Conservation (phyloP, 768 basidiomycete species). For the Collybia sordida region DNA sequence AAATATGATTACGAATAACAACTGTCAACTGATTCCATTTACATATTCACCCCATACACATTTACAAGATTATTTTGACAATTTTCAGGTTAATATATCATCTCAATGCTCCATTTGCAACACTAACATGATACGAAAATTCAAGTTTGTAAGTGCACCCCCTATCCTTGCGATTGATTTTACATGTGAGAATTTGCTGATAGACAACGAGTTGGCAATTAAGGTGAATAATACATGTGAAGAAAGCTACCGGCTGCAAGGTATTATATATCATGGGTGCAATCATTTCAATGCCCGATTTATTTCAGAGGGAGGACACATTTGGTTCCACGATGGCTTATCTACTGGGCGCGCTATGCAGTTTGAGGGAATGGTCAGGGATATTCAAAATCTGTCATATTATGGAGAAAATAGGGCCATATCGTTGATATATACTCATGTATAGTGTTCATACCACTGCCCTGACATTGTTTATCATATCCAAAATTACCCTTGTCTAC, state of each 20-base stretch:
- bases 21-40: background rate
- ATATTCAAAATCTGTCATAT: too few relatives aligned
- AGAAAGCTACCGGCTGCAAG: too few relatives aligned
- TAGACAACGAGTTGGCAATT: background rate
- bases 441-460: too few relatives aligned
- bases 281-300: constrained; percentile 2
- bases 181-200: background rate
- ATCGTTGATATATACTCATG: too few relatives aligned
- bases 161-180: background rate
- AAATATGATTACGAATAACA: background rate
- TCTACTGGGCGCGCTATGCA: too few relatives aligned
- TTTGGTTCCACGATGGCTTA: too few relatives aligned
- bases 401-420: too few relatives aligned
- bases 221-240: background rate
- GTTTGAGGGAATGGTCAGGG: too few relatives aligned
- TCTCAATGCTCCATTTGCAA: background rate
- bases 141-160: background rate
- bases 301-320: background rate
- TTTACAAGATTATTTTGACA: background rate
- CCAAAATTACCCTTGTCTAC: too few relatives aligned
- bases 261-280: constrained; percentile 4
- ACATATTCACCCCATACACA: background rate
- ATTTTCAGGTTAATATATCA: background rate
- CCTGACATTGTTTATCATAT: too few relatives aligned
- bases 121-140: background rate